phyloP scores from a whole-genome alignment of 176 grass and related monocot species.

The Carex pumila region DNA sequence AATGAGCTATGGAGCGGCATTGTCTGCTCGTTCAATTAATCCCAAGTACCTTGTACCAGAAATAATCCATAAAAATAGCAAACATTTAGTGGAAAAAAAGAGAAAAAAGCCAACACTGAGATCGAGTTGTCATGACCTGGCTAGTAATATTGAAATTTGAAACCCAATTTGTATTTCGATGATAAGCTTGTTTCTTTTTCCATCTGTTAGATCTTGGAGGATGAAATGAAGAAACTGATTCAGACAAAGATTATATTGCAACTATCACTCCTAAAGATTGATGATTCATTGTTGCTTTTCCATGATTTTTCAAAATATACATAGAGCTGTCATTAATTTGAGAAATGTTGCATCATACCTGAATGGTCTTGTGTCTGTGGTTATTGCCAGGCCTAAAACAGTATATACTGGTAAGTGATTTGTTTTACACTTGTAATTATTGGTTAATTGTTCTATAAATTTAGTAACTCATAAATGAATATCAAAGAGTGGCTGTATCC shows the following conservation, averaged over 20 bases:
- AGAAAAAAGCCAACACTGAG: background rate
- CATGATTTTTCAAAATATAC: conserved; percentile 31
- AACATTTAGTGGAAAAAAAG: background rate
- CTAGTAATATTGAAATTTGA: background rate
- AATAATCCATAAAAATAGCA: background rate
- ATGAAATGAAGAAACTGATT: conserved; percentile 26
- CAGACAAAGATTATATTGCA: conserved; percentile 36
- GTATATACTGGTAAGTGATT: background rate
- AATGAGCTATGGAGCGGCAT: background rate
- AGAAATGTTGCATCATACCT: background rate
- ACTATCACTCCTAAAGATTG: conserved; percentile 45
- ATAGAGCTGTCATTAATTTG: background rate
- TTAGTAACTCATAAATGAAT: background rate
- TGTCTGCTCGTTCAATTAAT: background rate
- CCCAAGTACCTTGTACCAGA: background rate
- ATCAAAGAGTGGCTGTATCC: background rate
- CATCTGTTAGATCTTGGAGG: conserved; percentile 40
- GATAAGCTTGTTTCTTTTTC: conserved; percentile 11
- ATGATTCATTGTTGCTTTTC: conserved; percentile 61
- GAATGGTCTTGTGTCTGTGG: background rate
- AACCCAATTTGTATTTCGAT: conserved; percentile 14
- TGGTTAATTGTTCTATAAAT: background rate
- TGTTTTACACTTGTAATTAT: background rate
- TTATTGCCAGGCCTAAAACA: background rate
- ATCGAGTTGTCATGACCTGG: background rate